These are phyloP conservation scores for Artomyces pyxidatus DNA, from an alignment of 768 basidiomycete species.

Conservation along the genomic window DNA sequence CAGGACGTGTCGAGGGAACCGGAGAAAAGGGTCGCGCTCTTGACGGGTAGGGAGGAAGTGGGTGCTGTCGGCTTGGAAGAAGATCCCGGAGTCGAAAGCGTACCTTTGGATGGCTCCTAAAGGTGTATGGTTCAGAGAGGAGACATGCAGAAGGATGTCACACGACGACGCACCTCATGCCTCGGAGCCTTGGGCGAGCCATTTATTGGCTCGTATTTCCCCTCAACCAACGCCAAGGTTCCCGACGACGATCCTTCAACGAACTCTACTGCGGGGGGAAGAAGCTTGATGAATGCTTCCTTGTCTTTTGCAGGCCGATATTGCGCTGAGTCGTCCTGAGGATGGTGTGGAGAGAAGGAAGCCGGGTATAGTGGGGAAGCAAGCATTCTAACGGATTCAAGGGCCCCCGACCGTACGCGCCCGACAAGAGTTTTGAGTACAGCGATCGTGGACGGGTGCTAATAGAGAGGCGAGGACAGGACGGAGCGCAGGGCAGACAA, in stretches of 20 bases:
- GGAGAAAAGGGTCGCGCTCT: slow-evolving; percentile 24
- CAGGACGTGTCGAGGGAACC: slow-evolving; percentile 55
- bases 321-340: slow-evolving; percentile 45
- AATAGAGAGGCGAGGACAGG: not conserved
- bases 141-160: not conserved
- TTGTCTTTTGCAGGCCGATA: slow-evolving; percentile 63
- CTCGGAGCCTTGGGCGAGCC: slow-evolving; percentile 45
- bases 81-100: not conserved
- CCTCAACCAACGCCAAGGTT: slow-evolving; percentile 58
- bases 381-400: slow-evolving; percentile 40
- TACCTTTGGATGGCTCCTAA: slow-evolving; percentile 13
- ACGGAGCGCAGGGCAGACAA: not conserved
- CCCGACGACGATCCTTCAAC: slow-evolving; percentile 80
- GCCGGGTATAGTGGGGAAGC: slow-evolving; percentile 55
- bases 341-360: slow-evolving; percentile 42
- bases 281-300: slow-evolving; percentile 69
- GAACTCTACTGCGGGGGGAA: slow-evolving; percentile 77
- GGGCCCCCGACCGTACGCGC: not conserved
- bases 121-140: not conserved
- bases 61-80: not conserved
- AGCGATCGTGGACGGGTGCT: not conserved
- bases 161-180: slow-evolving; percentile 35
- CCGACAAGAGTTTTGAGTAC: not conserved
- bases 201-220: slow-evolving; percentile 80
- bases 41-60: slow-evolving; percentile 15